Base-by-base conservation (phyloP, 345 rosid genomes). In the Chamaenerion angustifolium region DNA sequence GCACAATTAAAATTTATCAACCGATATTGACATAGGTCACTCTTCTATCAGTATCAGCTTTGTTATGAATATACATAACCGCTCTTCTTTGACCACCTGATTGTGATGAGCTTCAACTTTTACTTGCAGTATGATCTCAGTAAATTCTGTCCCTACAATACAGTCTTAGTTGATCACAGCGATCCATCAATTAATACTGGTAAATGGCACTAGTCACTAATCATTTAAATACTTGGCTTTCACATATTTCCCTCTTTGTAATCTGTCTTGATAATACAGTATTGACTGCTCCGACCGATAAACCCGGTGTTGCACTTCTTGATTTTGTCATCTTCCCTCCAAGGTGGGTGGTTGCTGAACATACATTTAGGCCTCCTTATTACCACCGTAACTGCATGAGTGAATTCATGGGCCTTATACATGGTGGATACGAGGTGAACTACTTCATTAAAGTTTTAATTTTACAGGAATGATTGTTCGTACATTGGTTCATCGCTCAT, bases 381-480 rank as follows among this genome's bases (percentile, higher is more conserved):
- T 92, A 83, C 68, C 96, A 92, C 65, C 96, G 98, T 45, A 92
- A 92, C 66, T 92, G 98, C 63, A 92, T 86, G 98, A 92, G 98
- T 71, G 98, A 92, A 66, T 86, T 86, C 71, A 92, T 86, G 98
- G 96, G 98, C 40, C 75, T 83, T 48, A 76, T 90, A 59, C 64
- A 76, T 43, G 98, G 98, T 68, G 87, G 83, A 68, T 86, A 90
- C 55, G 98, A 90, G 93, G 98, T 90, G 68, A 48, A 17, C 12
- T 46, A 55, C 18, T n/a, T 31, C 3, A 0, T 17, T 15, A 6
- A 19, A 0, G 11, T 10, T 0, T 57, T 49, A 23, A 42, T 19
- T 47, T 40, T 19, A 16, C 25, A 21, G 25, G 25, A 31, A 31
- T 3, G 6, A 31, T 31, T 31, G 37, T 23, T 23, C 27, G 5